Evolutionary conservation across 106 monocot species (phyloP), one percentile per base, ranked within the genome.

Genomic region (Apostasia shenzhenica): DNA sequence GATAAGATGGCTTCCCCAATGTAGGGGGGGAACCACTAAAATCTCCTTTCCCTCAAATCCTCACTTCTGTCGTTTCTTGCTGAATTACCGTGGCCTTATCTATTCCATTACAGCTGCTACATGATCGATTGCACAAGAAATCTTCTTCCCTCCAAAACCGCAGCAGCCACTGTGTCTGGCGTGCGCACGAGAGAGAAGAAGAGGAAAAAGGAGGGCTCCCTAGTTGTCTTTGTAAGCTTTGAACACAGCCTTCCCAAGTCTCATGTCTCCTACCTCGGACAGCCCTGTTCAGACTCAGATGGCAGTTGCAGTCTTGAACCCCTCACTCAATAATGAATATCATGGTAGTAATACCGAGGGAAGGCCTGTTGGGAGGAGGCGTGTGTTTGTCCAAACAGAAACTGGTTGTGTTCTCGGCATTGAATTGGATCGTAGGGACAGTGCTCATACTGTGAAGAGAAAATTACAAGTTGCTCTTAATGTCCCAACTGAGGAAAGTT

Each of bases 251-350:
- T 12, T 48, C n/a, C 9, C 3, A 2, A 44, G 13, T 50, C 63
- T 68, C 70, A 80, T 84, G 84, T 70, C 84, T 74, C 73, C 76
- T 73, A 80, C 80, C 69, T 54, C 81, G 59, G 82, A 87, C 68
- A 81, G 84, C 70, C 87, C 90, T 67, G 87, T 94, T 55, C 85
- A 88, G 59, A 82, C 83, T 47, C 83, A 84, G 61, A 84, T 84
- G 80, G 73, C 80, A 10, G 80, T 80, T 55, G 76, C 80, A 65
- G 77, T 80, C 61, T 57, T 74, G 8, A 80, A 74, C 55, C 72
- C 3, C 45, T 55, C 76, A 8, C 64, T 72, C 51, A 55, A 71
- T 53, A 60, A 59, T 41, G 77, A 78, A 48, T 69, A 41, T 70
- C 69, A 63, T 45, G 77, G 64, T 6, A 77, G 61, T n/a, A 78